Base-by-base conservation (phyloP, 2,329 filamentous ascomycete species). In the Parastagonospora avenae region DNA sequence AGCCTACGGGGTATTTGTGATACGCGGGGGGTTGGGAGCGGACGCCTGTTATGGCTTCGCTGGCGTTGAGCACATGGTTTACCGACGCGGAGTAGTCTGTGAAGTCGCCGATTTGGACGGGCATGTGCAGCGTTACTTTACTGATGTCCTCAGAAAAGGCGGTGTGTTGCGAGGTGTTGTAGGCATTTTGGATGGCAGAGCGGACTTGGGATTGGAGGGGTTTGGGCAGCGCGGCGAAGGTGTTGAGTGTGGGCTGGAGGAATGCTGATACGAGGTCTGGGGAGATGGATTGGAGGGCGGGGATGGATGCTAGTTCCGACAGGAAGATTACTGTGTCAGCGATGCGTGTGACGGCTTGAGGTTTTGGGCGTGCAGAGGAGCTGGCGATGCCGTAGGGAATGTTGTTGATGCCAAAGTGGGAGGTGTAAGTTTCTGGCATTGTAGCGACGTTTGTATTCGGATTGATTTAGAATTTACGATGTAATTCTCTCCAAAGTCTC, bases 51-150 rank as follows among this genome's bases (percentile, higher is more conserved):
- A 71, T 58, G 2, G 67, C 66, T 55, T 68, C 63, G 71, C 77
- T 52, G 68, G 78, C 80, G 39, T 85, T 85, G 41, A 77, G 73
- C 27, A 80, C 76, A 53, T 85, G 82, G 38, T 83, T 77, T 8
- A 77, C 71, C 0, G 79, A 82, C 48, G 79, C 82, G 2, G 79
- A 82, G 67, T 84, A 85, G 64, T 86, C 85, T 38, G 76, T 81
- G 60, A 85, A 87, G 31, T 82, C 83, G 4, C 76, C 76, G 14
- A 85, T 79, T 2, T 73, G 66, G 32, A 88, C 69, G 0, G 85
- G 85, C 0, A 87, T 62, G 60, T 86, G 80, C 57, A 84, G 67
- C 4, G 69, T 68, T 14, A 80, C 77, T 29, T 74, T 64, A 33
- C 68, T 55, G 12, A 84, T 58, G 27, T 67, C 44, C 27, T 75